These are phyloP conservation scores for Neonectria magnoliae DNA, from an alignment of 2,329 filamentous ascomycete species.

Conservation along the genomic window DNA sequence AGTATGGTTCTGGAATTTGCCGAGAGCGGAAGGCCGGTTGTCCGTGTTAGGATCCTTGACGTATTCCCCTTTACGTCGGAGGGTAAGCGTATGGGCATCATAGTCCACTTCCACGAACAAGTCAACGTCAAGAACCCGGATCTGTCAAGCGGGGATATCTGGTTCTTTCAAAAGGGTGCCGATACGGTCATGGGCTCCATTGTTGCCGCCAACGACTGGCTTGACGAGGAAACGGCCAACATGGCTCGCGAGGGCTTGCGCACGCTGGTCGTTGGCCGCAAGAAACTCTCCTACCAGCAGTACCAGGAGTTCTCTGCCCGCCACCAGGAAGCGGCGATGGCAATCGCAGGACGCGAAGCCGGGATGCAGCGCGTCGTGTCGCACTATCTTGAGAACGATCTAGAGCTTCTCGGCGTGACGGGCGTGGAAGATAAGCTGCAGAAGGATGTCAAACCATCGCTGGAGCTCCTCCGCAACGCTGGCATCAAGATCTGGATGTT, in stretches of 20 bases:
- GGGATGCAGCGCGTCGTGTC: slow-evolving; percentile 84
- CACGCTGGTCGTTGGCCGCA: slow-evolving; percentile 94
- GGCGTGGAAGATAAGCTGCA: slow-evolving; percentile 98
- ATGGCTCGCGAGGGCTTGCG: slow-evolving; percentile 97
- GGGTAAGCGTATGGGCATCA: slow-evolving; percentile 97
- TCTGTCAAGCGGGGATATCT: slow-evolving; percentile 79
- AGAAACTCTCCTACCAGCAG: slow-evolving; percentile 79
- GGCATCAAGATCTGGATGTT: slow-evolving; percentile 99
- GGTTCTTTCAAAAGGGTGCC: slow-evolving; percentile 98
- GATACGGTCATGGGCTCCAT: slow-evolving; percentile 99
- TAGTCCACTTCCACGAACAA: slow-evolving; percentile 82
- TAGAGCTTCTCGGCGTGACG: slow-evolving; percentile 96
- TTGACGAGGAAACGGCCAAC: slow-evolving; percentile 98
- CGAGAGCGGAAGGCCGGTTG: slow-evolving; percentile 76
- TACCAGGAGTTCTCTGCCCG: slow-evolving; percentile 82
- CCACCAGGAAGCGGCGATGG: slow-evolving; percentile 83
- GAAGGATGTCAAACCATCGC: slow-evolving; percentile 91
- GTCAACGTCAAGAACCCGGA: slow-evolving; percentile 58
- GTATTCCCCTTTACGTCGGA: slow-evolving; percentile 98
- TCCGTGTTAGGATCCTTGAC: slow-evolving; percentile 88
- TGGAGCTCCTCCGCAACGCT: slow-evolving; percentile 94
- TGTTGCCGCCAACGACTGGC: slow-evolving; percentile 95
- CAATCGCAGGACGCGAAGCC: slow-evolving; percentile 81
- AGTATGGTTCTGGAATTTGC: slow-evolving; percentile 84
- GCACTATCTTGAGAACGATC: slow-evolving; percentile 83